Percentiles rank a stretch among this genome's conserved stretches.
Conservation (phyloP, 129 eudicot species). For the Centaurea solstitialis region DNA sequence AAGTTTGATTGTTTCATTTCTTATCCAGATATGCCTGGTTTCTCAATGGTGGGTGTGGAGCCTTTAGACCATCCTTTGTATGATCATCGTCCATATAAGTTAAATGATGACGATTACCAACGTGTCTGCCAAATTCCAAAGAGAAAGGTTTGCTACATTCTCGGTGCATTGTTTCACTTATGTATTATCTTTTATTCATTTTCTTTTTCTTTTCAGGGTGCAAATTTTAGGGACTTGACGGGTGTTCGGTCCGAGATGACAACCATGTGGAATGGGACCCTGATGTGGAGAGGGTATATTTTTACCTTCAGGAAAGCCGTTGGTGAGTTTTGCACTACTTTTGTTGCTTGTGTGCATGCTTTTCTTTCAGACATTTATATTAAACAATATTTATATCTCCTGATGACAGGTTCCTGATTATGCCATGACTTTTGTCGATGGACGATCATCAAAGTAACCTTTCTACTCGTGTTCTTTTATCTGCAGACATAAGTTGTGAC, state of each 20-base stretch:
- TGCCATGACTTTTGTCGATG: slow-evolving; percentile 61
- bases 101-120: slow-evolving; percentile 65
- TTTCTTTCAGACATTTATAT: not conserved
- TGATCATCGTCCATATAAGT: slow-evolving; percentile 69
- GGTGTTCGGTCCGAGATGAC: slow-evolving; percentile 53
- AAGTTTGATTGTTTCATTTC: not conserved
- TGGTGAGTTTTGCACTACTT: slow-evolving; percentile 42
- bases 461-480: not conserved
- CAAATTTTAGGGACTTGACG: slow-evolving; percentile 69
- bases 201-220: slow-evolving; percentile 50
- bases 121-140: slow-evolving; percentile 76
- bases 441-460: slow-evolving; percentile 41
- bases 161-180: not conserved
- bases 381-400: not conserved
- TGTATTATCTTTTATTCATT: not conserved
- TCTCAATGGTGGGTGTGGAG: not conserved
- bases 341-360: not conserved
- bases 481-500: not conserved
- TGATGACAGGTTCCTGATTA: slow-evolving; percentile 72
- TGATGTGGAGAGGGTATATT: slow-evolving; percentile 37
- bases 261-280: slow-evolving; percentile 72
- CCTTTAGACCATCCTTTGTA: slow-evolving; percentile 29
- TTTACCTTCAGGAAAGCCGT: slow-evolving; percentile 65
- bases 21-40: slow-evolving; percentile 56
- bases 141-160: slow-evolving; percentile 54